phyloP scores from a whole-genome alignment of 192 early-diverging fungal genomes.

The Coemansia sp. region DNA sequence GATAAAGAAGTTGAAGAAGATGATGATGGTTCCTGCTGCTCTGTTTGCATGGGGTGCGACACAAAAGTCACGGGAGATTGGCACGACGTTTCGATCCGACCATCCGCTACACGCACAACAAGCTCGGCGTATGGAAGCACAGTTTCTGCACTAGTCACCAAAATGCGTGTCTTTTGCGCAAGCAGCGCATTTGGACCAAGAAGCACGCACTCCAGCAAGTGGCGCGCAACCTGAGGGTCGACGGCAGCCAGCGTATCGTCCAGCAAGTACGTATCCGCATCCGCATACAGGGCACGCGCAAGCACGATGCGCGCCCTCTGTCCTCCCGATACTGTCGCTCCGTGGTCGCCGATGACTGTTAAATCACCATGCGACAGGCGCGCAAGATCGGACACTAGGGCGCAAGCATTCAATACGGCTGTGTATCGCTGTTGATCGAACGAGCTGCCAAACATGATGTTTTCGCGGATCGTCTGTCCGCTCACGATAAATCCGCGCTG shows the following conservation, averaged over 20 bases:
- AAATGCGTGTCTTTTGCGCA: slow-evolving; percentile 67
- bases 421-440: slow-evolving; percentile 48
- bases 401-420: slow-evolving; percentile 56
- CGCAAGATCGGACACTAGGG: slow-evolving; percentile 56
- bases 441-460: slow-evolving; percentile 64
- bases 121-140: slow-evolving; percentile 7
- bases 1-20: too few relatives aligned
- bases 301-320: slow-evolving; percentile 78
- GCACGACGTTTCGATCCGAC: background rate
- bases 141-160: slow-evolving; percentile 60
- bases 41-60: background rate
- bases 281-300: slow-evolving; percentile 72
- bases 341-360: slow-evolving; percentile 25
- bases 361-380: slow-evolving; percentile 43
- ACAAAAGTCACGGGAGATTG: background rate
- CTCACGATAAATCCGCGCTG: slow-evolving; percentile 83
- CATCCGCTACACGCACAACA: slow-evolving; percentile 5
- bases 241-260: slow-evolving; percentile 85
- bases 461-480: slow-evolving; percentile 58
- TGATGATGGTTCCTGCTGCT: background rate
- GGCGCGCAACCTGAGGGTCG: slow-evolving; percentile 61
- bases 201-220: slow-evolving; percentile 61
- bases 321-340: slow-evolving; percentile 59
- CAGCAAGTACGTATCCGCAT: slow-evolving; percentile 66
- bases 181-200: slow-evolving; percentile 47